A percentile compares a stretch with the other conserved stretches of the same genome.
Conservation (phyloP, 1,139 yeast genomes). For the Saccharomycopsis hybrid region DNA sequence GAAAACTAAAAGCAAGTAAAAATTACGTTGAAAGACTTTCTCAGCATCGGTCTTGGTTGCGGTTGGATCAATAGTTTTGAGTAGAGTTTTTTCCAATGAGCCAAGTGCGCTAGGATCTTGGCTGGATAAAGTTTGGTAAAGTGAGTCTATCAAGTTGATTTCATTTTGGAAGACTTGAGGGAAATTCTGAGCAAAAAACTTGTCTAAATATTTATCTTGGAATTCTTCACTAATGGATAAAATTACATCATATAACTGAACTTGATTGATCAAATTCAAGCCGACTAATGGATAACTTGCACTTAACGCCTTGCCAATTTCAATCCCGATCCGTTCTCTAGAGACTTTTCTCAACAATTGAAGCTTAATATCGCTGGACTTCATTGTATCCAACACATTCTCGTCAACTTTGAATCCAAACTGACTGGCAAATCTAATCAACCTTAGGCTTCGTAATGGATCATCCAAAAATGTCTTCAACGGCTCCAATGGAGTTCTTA, state of each 20-base stretch:
- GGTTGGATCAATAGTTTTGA: no score
- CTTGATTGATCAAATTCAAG: slow-evolving; percentile 47
- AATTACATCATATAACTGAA: slow-evolving; percentile 51
- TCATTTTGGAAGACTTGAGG: slow-evolving; percentile 10
- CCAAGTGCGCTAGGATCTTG: neutral
- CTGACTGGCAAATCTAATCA: slow-evolving; percentile 79
- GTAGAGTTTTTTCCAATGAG: neutral
- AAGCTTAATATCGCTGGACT: slow-evolving; percentile 40
- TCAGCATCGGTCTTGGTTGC: slow-evolving; percentile 2
- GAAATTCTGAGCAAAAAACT: slow-evolving; percentile 4
- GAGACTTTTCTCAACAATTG: slow-evolving; percentile 72
- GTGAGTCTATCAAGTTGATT: slow-evolving; percentile 4
- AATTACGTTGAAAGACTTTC: slow-evolving; percentile 13
- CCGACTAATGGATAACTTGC: slow-evolving; percentile 63
- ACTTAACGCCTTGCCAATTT: slow-evolving; percentile 66
- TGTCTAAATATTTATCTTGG: slow-evolving; percentile 1
- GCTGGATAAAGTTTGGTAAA: slow-evolving; percentile 6
- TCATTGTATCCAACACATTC: slow-evolving; percentile 63
- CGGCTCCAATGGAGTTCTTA: slow-evolving; percentile 86
- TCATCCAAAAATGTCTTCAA: slow-evolving; percentile 83
- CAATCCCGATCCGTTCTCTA: slow-evolving; percentile 86
- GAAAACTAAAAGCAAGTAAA: slow-evolving; percentile 15
- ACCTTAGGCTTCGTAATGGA: slow-evolving; percentile 80
- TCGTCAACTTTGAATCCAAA: slow-evolving; percentile 62
- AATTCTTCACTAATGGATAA: slow-evolving; percentile 30